Base-by-base conservation (phyloP, 768 basidiomycete genomes). In the Leccinum obscurum region DNA sequence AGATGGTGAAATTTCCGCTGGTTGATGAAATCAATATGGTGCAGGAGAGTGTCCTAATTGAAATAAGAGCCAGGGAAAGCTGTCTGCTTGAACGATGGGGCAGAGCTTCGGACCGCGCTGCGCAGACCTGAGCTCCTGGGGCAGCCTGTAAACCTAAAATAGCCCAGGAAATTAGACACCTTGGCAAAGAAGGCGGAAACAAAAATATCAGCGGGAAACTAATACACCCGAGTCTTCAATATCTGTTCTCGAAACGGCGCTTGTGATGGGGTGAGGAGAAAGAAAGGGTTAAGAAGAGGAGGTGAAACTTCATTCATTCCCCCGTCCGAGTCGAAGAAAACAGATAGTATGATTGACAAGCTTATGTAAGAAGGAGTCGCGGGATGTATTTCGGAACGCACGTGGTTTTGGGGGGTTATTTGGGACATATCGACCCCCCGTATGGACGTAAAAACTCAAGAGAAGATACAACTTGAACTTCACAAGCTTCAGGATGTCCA, bases 401-500 rank as follows among this genome's bases (percentile, higher is more conserved):
- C 49, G 24, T 50, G 26, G 24, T 14, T 5, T 49, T 13, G 13
- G 24, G 30, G 28, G 55, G 55, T 22, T 53, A 20, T 15, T 13
- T 35, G 2, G 4, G 49, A 15, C 51, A 50, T 28, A 59, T 13
- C 54, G 30, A 54, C 55, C 55, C 55, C 56, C 30, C 13, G 48
- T 30, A 30, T 30, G 28, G 46, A 34, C 11, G 11, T 34, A 34
- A 11, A 22, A 37, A 37, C 35, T 35, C 14, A 14, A 35, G 35
- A 37, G 15, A 39, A 30, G 28, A 30, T 39, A 39, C 37, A 17
- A 34, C 32, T 34, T 34, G 28, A 30, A 30, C 28, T 30, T 30
- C 11, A 6, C 51, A n/a, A 32, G 28, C 17, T 22, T 14, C 52
- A 54, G 9, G 34, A 69, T 71, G 69, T 58, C 69, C 63, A 62